phyloP scores from a whole-genome alignment of 106 monocot species.

The Phalaenopsis equestris region DNA sequence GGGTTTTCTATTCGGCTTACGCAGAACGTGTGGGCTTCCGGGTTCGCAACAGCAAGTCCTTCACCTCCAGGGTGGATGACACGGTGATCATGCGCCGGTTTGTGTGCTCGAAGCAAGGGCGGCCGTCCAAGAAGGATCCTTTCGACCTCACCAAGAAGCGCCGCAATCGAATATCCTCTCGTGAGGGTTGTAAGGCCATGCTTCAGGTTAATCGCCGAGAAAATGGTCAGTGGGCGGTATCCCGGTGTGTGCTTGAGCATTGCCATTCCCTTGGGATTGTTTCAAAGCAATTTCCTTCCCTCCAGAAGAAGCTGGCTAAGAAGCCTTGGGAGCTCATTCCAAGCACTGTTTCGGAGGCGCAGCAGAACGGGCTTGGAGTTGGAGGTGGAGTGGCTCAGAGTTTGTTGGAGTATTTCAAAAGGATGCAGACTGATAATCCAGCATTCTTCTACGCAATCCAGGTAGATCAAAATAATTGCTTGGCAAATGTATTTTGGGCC shows the following conservation, averaged over 20 bases:
- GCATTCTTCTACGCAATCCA: slow-evolving; percentile 87
- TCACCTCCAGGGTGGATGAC: slow-evolving; percentile 70
- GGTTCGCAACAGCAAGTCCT: slow-evolving; percentile 76
- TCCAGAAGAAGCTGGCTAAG: slow-evolving; percentile 41
- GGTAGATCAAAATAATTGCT: slow-evolving; percentile 62
- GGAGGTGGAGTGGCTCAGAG: slow-evolving; percentile 82
- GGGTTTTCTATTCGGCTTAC: slow-evolving; percentile 55
- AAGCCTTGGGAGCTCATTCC: slow-evolving; percentile 70
- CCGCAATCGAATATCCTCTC: slow-evolving; percentile 58
- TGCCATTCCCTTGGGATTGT: slow-evolving; percentile 52
- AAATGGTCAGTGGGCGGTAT: slow-evolving; percentile 51
- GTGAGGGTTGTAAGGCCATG: slow-evolving; percentile 94
- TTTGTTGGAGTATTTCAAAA: slow-evolving; percentile 85
- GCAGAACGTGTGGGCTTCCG: slow-evolving; percentile 59
- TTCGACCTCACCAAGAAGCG: slow-evolving; percentile 68
- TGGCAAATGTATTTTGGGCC: slow-evolving; percentile 84
- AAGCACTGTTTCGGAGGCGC: neutral
- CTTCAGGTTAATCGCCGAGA: slow-evolving; percentile 79
- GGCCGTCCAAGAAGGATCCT: slow-evolving; percentile 68
- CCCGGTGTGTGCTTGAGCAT: slow-evolving; percentile 52
- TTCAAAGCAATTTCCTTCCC: slow-evolving; percentile 19
- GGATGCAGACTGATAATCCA: slow-evolving; percentile 91
- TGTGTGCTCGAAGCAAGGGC: slow-evolving; percentile 77
- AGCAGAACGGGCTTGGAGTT: neutral
- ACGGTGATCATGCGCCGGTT: slow-evolving; percentile 81